Evolutionary conservation across 768 basidiomycete species (phyloP).

Genomic region (Tulasnella sp.): DNA sequence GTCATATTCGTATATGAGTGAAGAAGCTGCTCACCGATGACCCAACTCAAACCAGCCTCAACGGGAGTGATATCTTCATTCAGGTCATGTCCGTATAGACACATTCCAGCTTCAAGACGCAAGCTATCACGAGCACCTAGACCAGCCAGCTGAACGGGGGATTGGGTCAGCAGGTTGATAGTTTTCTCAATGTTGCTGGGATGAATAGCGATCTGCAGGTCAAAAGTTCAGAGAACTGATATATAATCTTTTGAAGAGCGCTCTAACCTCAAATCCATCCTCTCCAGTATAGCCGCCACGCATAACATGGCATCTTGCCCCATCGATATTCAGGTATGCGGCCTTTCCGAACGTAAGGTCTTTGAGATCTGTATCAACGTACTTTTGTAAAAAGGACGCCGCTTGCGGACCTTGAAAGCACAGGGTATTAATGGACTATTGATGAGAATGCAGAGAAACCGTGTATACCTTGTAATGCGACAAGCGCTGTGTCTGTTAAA

Average conservation of each 20-base stretch:
- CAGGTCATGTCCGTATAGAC: constrained; percentile 88
- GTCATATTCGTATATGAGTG: background rate
- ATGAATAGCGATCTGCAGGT: constrained; percentile 69
- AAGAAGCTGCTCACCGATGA: constrained; percentile 51
- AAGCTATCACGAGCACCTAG: constrained; percentile 87
- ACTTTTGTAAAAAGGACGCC: constrained; percentile 59
- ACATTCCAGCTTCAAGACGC: constrained; percentile 94
- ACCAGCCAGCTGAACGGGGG: constrained; percentile 62
- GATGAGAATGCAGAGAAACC: constrained; percentile 16
- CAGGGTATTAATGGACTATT: background rate
- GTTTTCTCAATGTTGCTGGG: constrained; percentile 61
- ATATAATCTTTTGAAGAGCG: background rate
- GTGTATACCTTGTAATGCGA: constrained; percentile 85
- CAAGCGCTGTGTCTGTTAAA: constrained; percentile 70
- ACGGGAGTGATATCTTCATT: constrained; percentile 77
- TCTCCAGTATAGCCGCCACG: constrained; percentile 97
- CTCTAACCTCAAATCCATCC: constrained; percentile 84
- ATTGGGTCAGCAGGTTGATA: constrained; percentile 45
- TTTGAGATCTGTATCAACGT: constrained; percentile 62
- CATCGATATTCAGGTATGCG: constrained; percentile 65
- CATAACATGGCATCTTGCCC: constrained; percentile 72
- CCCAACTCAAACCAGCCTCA: constrained; percentile 86
- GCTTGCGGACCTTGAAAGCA: constrained; percentile 56
- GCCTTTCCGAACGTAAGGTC: constrained; percentile 74
- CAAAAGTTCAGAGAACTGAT: background rate